These are phyloP conservation scores for Fraxinus floribunda DNA, from an alignment of 305 asterid genomes.

Conservation along the genomic window DNA sequence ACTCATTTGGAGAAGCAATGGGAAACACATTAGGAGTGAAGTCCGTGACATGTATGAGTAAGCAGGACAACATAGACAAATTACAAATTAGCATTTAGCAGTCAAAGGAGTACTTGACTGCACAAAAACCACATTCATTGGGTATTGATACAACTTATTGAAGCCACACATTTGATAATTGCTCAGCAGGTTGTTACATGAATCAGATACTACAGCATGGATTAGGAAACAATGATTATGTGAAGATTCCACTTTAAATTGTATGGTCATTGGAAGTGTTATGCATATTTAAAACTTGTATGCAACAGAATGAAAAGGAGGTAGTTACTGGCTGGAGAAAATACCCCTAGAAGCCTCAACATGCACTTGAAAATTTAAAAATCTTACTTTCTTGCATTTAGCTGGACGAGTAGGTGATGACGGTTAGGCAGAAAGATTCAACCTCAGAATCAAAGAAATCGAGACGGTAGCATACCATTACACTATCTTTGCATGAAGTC, in stretches of 20 bases:
- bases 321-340: background rate
- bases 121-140: background rate
- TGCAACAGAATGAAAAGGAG: background rate
- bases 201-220: background rate
- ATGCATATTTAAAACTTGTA: background rate
- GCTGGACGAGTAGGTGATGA: background rate
- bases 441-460: background rate
- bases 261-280: background rate
- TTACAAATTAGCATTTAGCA: background rate
- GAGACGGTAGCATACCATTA: background rate
- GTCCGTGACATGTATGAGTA: background rate
- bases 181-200: background rate
- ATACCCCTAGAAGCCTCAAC: background rate
- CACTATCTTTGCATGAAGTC: background rate
- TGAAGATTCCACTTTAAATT: background rate
- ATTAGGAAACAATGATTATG: background rate
- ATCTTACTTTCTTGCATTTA: background rate
- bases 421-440: background rate
- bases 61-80: background rate
- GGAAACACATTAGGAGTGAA: background rate
- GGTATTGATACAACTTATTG: background rate
- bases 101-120: background rate
- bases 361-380: background rate
- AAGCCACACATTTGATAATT: background rate
- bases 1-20: background rate